Base-by-base conservation (phyloP, 139 green algal species). In the Micractinium conductrix region DNA sequence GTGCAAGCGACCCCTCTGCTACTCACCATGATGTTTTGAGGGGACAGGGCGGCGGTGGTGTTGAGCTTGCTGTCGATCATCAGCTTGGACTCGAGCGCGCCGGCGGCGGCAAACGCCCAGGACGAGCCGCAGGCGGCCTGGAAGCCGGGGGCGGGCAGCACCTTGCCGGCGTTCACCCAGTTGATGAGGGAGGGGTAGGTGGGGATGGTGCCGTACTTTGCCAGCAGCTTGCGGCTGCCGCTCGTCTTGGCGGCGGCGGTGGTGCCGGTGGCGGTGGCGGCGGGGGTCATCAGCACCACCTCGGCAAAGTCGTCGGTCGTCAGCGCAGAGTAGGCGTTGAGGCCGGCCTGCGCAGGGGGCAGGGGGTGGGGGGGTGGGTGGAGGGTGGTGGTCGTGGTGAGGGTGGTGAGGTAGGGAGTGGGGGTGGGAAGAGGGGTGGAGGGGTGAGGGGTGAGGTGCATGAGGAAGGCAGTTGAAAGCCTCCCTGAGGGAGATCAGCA, bases 71-170 rank as follows among this genome's bases (percentile, higher is more conserved):
- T 22, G 37, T 33, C 37, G 38, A 79, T 79, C 72, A 79, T 40
- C 24, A 79, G 72, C 30, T 30, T 40, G 26, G 44, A 79, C 72
- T 79, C 72, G 72, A 79, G 43, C 43, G 72, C 72, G 43, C 43
- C 72, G 72, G 72, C 72, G 72, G 44, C 72, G 44, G 72, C 72
- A 79, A 79, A 79, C 30, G 72, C 72, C 30, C 44, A 79, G 43
- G 43, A 43, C 14, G 44, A 42, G 72, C 38, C 71, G 28, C 71
- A 78, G 35, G 30, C 26, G 71, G 26, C 9, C 71, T 78, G 71
- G 71, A 55, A 60, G 1, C 21, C 43, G 30, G 38, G 21, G 38
- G 48, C 38, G 68, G 68, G 68, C 68, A 74, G 68, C 37, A 74
- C 68, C 42, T 37, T 40, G 24, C 71, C 71, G 26, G 71, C 71